phyloP scores from a whole-genome alignment of 75 land plant species.

The Pinus albicaulis region DNA sequence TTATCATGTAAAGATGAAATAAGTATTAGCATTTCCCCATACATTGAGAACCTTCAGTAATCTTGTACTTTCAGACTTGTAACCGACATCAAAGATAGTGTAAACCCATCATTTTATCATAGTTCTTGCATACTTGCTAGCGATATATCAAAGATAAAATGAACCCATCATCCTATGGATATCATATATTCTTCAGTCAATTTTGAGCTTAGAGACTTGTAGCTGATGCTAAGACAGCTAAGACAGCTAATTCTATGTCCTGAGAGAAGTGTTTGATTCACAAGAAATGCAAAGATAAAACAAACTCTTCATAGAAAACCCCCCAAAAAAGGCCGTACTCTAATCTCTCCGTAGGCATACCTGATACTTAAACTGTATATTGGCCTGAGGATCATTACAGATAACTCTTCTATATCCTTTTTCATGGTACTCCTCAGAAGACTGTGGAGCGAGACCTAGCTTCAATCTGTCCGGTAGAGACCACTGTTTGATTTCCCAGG shows the following conservation, averaged over 20 bases:
- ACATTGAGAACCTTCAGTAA: too few relatives aligned
- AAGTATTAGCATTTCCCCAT: too few relatives aligned
- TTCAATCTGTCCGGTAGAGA: background rate
- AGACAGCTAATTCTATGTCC: background rate
- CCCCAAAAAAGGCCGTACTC: background rate
- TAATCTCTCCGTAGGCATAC: background rate
- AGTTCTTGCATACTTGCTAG: too few relatives aligned
- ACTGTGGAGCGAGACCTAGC: background rate
- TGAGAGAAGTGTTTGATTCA: background rate
- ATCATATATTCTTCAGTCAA: too few relatives aligned
- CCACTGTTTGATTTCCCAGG: background rate
- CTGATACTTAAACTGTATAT: background rate
- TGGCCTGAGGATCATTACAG: slow-evolving; percentile 9
- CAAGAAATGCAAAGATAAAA: background rate
- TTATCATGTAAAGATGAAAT: too few relatives aligned
- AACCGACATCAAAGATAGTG: too few relatives aligned
- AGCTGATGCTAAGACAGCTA: too few relatives aligned
- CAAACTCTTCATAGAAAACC: background rate
- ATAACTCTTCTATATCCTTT: slow-evolving; percentile 5
- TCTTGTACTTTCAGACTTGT: too few relatives aligned
- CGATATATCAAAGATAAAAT: too few relatives aligned
- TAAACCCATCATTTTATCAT: too few relatives aligned
- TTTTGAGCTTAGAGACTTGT: too few relatives aligned
- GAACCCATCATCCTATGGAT: too few relatives aligned
- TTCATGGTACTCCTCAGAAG: background rate